Conservation (phyloP, 2,329 filamentous ascomycete genomes). For the Trichoderma polysporum region DNA sequence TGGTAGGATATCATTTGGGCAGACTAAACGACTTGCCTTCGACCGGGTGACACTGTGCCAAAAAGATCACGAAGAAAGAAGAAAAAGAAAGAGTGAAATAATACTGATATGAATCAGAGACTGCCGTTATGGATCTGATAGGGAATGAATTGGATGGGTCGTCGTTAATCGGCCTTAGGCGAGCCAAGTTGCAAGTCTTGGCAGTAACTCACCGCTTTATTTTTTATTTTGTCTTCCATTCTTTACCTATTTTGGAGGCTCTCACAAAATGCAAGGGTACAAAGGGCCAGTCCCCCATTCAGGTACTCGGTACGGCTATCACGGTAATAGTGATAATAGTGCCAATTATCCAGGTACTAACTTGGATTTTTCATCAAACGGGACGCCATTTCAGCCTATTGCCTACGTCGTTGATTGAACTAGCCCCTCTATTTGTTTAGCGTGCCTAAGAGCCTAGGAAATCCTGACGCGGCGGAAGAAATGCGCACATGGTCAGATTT, state of each 20-base stretch:
- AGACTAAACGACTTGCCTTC: neutral
- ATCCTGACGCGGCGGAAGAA: neutral
- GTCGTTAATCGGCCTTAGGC: neutral
- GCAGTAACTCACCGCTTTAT: neutral
- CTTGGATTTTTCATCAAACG: neutral
- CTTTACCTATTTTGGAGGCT: neutral
- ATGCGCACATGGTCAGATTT: neutral
- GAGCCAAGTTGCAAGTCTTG: neutral
- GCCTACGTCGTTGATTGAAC: neutral
- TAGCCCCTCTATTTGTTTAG: neutral
- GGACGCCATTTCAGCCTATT: neutral
- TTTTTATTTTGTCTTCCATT: neutral
- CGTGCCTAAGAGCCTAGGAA: neutral
- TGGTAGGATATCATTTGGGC: neutral
- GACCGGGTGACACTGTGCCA: neutral
- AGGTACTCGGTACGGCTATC: no score
- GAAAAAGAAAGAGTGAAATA: neutral
- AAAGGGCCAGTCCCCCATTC: no score
- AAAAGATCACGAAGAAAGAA: neutral
- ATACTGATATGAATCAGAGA: neutral
- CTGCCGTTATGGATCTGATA: neutral
- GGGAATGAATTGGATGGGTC: neutral
- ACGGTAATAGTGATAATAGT: no score
- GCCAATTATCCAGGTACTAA: neutral
- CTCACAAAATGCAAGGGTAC: no score